Percentiles rank a stretch among this genome's conserved stretches.
phyloP scores from a whole-genome alignment of 2,329 filamentous ascomycete species.

The Xylaria digitata region DNA sequence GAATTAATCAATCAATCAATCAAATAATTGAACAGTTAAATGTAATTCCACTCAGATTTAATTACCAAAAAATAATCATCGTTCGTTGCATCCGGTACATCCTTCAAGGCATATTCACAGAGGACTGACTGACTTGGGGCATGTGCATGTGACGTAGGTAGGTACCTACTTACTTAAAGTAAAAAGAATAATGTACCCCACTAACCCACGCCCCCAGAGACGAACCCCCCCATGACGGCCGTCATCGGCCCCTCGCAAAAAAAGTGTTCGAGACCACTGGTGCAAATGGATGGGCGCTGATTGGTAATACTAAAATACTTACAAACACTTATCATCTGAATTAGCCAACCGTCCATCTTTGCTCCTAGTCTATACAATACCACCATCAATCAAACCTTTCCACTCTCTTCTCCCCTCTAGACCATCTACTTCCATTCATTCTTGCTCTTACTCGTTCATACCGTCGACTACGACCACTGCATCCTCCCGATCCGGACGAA shows the following conservation, averaged over 20 bases:
- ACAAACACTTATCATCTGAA: too few species aligned
- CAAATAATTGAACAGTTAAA: too few species aligned
- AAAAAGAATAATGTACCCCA: neutral
- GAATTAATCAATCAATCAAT: too few species aligned
- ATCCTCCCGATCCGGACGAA: neutral
- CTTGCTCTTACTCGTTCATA: neutral
- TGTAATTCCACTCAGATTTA: too few species aligned
- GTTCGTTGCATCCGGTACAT: too few species aligned
- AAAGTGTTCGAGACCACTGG: constrained; percentile 23
- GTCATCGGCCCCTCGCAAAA: constrained; percentile 32
- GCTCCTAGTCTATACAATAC: neutral
- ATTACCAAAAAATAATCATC: too few species aligned
- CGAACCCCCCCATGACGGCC: constrained; percentile 5
- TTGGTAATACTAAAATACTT: constrained; percentile 28
- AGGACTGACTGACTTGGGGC: too few species aligned
- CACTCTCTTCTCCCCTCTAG: constrained; percentile 19
- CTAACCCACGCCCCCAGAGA: neutral
- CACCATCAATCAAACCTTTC: constrained; percentile 7
- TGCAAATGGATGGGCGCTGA: constrained; percentile 28
- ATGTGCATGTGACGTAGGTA: constrained; percentile 13
- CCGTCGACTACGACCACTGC: neutral
- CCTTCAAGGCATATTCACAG: too few species aligned
- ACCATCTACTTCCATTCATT: constrained; percentile 14
- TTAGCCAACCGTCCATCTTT: constrained; percentile 4
- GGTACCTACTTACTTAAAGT: too few species aligned